Conservation (phyloP, 345 rosid species). For the Acer campestre region DNA sequence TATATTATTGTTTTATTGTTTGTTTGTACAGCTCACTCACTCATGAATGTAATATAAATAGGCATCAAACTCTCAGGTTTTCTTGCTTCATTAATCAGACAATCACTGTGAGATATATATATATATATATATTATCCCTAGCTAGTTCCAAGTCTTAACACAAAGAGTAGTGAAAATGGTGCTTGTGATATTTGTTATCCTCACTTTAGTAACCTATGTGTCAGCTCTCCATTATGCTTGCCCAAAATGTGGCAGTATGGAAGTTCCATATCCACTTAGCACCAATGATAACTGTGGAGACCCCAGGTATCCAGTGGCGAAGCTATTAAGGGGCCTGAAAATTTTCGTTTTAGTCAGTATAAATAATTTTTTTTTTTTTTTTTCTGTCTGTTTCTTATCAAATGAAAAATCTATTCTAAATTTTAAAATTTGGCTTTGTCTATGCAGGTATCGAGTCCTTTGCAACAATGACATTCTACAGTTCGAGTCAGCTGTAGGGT, state of each 20-base stretch:
- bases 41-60: slow-evolving; percentile 29
- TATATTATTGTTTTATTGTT: neutral
- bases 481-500: slow-evolving; percentile 42
- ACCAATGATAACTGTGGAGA: slow-evolving; percentile 51
- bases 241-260: slow-evolving; percentile 53
- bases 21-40: slow-evolving; percentile 10
- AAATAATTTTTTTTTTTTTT: too few relatives aligned
- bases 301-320: slow-evolving; percentile 30
- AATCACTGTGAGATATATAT: too few relatives aligned
- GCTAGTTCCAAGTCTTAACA: neutral
- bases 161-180: slow-evolving; percentile 17
- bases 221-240: slow-evolving; percentile 36
- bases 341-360: too few relatives aligned
- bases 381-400: too few relatives aligned
- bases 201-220: slow-evolving; percentile 30
- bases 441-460: slow-evolving; percentile 36
- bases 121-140: neutral
- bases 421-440: too few relatives aligned
- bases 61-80: slow-evolving; percentile 4
- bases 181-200: slow-evolving; percentile 19
- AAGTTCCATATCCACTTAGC: slow-evolving; percentile 65
- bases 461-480: slow-evolving; percentile 44
- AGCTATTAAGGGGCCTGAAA: too few relatives aligned
- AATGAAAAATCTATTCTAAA: too few relatives aligned
- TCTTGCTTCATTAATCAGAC: slow-evolving; percentile 21